Base-by-base conservation (phyloP, 139 green algal species). In the Ulvella scutata region DNA sequence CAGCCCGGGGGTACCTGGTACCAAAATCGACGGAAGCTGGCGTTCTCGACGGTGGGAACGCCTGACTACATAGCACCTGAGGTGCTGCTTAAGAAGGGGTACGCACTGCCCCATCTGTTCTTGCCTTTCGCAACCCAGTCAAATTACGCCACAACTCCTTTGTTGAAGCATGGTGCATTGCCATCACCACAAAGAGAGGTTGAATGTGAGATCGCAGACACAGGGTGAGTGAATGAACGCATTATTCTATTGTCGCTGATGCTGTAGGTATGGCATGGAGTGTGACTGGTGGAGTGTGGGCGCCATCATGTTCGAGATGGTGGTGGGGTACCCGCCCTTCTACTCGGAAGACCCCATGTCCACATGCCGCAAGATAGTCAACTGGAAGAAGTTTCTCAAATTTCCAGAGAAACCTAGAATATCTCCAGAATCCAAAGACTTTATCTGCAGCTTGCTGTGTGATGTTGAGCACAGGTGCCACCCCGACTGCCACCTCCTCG, bases 231-330 rank as follows among this genome's bases (percentile, higher is more conserved):
- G n/a, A n/a, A n/a, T n/a, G n/a, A n/a, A n/a, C n/a, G n/a, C n/a
- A n/a, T n/a, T n/a, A n/a, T n/a, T n/a, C n/a, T n/a, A n/a, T n/a
- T n/a, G n/a, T n/a, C 40, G 40, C 40, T 26, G 13, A 59, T 59
- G 13, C 40, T 23, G 31, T 28, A 61, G 83, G n/a, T 98, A 98
- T 78, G 94, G 94, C 76, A 90, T 97, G 85, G 94, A 98, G 84
- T 97, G 91, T 81, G 94, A 98, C 82, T 98, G 94, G 93, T 98
- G 94, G 94, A 90, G 78, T n/a, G 72, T 98, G 72, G 94, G 94
- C 1, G 94, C 92, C 17, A 97, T 98, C 77, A 90, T 95, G 84
- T 98, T 91, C 74, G 93, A 98, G 80, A 98, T 98, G 94, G 84
- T 98, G 76, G 84, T 97, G 3, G 94, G 94, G 4, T 98, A 96